phyloP scores from a whole-genome alignment of 2,329 filamentous ascomycete genomes.

The Fusarium sp. region DNA sequence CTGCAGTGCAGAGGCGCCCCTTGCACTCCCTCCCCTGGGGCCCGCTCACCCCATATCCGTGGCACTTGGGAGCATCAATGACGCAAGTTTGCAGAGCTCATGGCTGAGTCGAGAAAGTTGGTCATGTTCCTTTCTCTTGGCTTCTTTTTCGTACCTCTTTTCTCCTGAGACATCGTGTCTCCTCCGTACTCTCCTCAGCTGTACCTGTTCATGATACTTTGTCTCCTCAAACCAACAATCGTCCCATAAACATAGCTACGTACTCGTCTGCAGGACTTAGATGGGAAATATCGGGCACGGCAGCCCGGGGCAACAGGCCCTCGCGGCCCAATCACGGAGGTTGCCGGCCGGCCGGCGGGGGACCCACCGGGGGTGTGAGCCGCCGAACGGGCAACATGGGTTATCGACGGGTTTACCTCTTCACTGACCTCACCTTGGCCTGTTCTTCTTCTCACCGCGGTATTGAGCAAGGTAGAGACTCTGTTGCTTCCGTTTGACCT shows the following conservation, averaged over 20 bases:
- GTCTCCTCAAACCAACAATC: not conserved
- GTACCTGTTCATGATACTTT: not conserved
- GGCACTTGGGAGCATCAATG: slow-evolving; percentile 17
- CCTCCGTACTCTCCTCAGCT: not conserved
- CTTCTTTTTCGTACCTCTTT: not conserved
- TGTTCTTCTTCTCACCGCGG: not conserved
- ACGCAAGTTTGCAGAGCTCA: slow-evolving; percentile 5
- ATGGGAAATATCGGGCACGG: slow-evolving; percentile 21
- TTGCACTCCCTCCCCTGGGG: slow-evolving; percentile 2
- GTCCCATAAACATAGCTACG: not conserved
- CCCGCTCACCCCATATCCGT: slow-evolving; percentile 15
- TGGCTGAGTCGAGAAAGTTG: not conserved
- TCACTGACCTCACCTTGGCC: not conserved
- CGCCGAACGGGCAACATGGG: not conserved
- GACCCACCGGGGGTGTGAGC: slow-evolving; percentile 11
- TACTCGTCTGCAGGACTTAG: slow-evolving; percentile 27
- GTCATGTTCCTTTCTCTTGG: not conserved
- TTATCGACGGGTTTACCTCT: not conserved
- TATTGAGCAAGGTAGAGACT: not conserved
- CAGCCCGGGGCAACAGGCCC: slow-evolving; percentile 12
- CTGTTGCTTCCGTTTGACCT: not conserved
- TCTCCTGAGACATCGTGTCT: not conserved
- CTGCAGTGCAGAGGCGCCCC: slow-evolving; percentile 11
- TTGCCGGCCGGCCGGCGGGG: slow-evolving; percentile 33
- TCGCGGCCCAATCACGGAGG: slow-evolving; percentile 42